A percentile compares a stretch with the other conserved stretches of the same genome.
Evolutionary conservation across 345 rosid species (phyloP).

Genomic region (Eucalyptus dawsonii): DNA sequence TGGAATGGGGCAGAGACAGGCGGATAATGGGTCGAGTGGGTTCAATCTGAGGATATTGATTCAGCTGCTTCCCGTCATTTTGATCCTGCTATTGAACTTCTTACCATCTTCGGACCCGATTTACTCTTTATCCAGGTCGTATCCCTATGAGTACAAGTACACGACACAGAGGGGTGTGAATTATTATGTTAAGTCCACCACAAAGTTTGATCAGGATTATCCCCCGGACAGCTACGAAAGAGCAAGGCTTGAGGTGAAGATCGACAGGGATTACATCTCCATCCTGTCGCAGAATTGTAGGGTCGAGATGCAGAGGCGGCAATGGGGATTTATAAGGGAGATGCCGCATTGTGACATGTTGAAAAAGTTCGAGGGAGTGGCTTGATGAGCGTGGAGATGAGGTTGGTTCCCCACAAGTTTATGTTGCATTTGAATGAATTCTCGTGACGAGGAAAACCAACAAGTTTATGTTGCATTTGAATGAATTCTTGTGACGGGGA

Average conservation of each 20-base stretch:
- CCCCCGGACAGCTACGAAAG: conserved; percentile 37
- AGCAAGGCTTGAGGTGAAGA: conserved; percentile 32
- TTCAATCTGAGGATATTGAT: conserved; percentile 47
- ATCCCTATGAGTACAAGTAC: conserved; percentile 71
- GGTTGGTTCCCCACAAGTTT: conserved; percentile 3
- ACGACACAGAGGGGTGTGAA: conserved; percentile 66
- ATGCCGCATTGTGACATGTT: conserved; percentile 78
- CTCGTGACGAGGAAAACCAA: not conserved
- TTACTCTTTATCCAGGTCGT: conserved; percentile 50
- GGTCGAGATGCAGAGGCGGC: conserved; percentile 70
- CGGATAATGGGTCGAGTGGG: conserved; percentile 43
- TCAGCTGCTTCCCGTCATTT: conserved; percentile 69
- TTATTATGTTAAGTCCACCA: conserved; percentile 63
- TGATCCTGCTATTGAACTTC: conserved; percentile 64
- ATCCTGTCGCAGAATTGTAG: conserved; percentile 71
- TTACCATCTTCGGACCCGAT: conserved; percentile 69
- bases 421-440: not conserved
- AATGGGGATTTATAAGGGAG: conserved; percentile 82
- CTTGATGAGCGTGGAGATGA: conserved; percentile 21
- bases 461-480: not conserved
- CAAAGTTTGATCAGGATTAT: conserved; percentile 72
- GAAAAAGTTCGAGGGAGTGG: conserved; percentile 36
- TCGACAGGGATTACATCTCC: conserved; percentile 72
- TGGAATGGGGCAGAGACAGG: conserved; percentile 45
- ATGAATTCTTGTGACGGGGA: not conserved